These are phyloP conservation scores for Lodderomyces jiufengensis DNA, from an alignment of 1,139 yeast genomes.

Conservation along the genomic window DNA sequence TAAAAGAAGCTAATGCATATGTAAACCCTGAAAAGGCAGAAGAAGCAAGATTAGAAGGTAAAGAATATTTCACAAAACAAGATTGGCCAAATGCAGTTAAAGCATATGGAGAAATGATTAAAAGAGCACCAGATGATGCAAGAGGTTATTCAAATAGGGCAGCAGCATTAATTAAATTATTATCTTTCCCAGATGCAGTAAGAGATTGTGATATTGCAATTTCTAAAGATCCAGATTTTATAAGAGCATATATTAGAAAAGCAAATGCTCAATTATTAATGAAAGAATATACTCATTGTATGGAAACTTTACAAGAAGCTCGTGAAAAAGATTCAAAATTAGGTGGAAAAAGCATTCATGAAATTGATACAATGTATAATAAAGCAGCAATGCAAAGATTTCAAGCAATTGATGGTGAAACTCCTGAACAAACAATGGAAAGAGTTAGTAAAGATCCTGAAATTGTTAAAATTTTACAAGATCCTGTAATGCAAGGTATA, in stretches of 20 bases:
- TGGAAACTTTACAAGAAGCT: constrained; percentile 79
- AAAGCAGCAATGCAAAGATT: constrained; percentile 81
- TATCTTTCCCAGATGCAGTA: constrained; percentile 97
- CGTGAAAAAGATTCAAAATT: constrained; percentile 67
- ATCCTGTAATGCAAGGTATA: constrained; percentile 96
- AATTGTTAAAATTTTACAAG: constrained; percentile 83
- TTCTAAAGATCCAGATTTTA: constrained; percentile 78
- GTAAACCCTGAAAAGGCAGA: constrained; percentile 91
- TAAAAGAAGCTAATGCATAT: constrained; percentile 71
- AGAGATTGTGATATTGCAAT: constrained; percentile 90
- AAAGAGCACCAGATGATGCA: constrained; percentile 94
- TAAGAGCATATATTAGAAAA: constrained; percentile 95
- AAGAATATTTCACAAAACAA: constrained; percentile 79
- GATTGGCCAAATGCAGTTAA: constrained; percentile 98
- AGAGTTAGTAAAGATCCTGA: constrained; percentile 93
- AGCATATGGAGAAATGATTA: constrained; percentile 91
- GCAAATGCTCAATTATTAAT: constrained; percentile 92
- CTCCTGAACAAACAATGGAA: constrained; percentile 92
- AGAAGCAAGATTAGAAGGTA: constrained; percentile 91
- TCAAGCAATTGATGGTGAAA: constrained; percentile 80
- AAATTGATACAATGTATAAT: constrained; percentile 78
- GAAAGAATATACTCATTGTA: constrained; percentile 78
- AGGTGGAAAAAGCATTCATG: constrained; percentile 60
- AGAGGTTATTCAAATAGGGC: constrained; percentile 98
- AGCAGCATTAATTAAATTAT: constrained; percentile 88